Conservation (phyloP, 441 rosid genomes). For the Bruguiera hainesii region DNA sequence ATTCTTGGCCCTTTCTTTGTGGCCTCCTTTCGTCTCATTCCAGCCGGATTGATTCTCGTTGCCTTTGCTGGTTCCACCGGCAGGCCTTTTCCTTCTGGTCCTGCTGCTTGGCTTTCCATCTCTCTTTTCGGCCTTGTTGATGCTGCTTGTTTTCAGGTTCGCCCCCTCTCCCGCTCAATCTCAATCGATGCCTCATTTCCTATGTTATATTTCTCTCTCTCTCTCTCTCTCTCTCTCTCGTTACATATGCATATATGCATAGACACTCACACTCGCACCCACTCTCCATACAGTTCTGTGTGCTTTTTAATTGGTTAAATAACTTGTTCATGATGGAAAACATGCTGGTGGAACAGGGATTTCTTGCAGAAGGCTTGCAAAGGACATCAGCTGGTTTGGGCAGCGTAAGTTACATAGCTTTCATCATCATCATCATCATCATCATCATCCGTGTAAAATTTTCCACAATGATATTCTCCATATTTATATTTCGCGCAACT, state of each 20-base stretch:
- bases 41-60: slow-evolving; percentile 64
- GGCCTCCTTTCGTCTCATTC: slow-evolving; percentile 77
- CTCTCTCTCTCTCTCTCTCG: not conserved
- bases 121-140: slow-evolving; percentile 74
- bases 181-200: no score
- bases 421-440: not conserved
- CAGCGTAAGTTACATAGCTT: slow-evolving; percentile 48
- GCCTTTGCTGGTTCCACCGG: slow-evolving; percentile 64
- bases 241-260: not conserved
- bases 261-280: no score
- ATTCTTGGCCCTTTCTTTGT: slow-evolving; percentile 76
- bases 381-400: slow-evolving; percentile 94
- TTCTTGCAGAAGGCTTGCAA: slow-evolving; percentile 87
- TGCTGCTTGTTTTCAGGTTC: slow-evolving; percentile 81
- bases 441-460: not conserved
- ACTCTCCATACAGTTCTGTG: no score
- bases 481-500: not conserved
- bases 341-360: slow-evolving; percentile 42
- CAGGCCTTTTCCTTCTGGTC: slow-evolving; percentile 55
- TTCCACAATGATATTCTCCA: not conserved
- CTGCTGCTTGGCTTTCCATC: slow-evolving; percentile 76
- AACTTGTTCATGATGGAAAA: no score
- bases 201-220: no score
- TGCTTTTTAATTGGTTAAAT: no score
- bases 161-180: not conserved